These are phyloP conservation scores for Calonectria pseudoturangicola DNA, from an alignment of 2,329 filamentous ascomycete species.

Conservation along the genomic window DNA sequence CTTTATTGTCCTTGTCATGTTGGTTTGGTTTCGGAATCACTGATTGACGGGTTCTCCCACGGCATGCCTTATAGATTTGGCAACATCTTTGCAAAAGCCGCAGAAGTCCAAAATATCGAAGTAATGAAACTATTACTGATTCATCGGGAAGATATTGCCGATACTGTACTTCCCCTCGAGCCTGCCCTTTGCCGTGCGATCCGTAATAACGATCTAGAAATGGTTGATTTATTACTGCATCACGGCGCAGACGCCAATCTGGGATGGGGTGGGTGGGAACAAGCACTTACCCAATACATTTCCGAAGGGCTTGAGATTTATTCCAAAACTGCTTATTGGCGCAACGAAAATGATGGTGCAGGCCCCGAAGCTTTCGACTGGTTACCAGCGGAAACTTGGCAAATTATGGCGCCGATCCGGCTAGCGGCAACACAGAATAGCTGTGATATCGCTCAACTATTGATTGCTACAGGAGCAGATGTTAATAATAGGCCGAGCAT, in stretches of 20 bases:
- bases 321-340: not conserved
- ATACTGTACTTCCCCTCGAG: not conserved
- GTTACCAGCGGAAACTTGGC: not conserved
- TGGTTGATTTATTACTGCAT: not conserved
- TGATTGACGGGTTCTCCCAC: too few species aligned
- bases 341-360: too few species aligned
- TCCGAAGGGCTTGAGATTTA: not conserved
- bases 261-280: not conserved
- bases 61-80: not conserved
- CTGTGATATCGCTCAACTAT: not conserved
- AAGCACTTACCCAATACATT: not conserved
- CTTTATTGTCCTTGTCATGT: not conserved
- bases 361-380: not conserved
- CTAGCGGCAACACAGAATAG: not conserved
- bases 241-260: not conserved
- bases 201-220: not conserved
- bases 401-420: not conserved
- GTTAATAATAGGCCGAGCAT: not conserved
- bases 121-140: not conserved
- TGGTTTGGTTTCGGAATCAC: not conserved
- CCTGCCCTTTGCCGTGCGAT: not conserved
- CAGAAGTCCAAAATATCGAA: not conserved
- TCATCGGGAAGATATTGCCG: too few species aligned
- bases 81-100: not conserved
- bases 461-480: not conserved